Evolutionary conservation across 805 yeast species (phyloP).

Genomic region (Candida ficus): DNA sequence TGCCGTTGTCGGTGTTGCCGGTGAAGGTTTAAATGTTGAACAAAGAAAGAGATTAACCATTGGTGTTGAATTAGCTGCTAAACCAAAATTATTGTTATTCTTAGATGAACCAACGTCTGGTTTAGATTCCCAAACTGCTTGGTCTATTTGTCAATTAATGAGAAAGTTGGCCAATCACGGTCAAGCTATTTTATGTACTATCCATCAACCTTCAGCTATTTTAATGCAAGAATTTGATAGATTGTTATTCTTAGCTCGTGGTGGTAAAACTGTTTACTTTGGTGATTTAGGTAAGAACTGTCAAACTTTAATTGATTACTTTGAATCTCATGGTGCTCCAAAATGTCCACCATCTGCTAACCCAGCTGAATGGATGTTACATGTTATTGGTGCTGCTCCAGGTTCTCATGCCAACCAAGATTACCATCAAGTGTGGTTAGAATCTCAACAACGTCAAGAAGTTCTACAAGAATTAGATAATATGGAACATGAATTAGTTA

Average conservation of each 20-base stretch:
- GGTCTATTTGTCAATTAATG: slow-evolving; percentile 60
- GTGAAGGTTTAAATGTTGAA: slow-evolving; percentile 63
- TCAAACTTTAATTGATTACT: slow-evolving; percentile 53
- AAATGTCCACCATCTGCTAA: slow-evolving; percentile 66
- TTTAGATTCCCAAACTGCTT: slow-evolving; percentile 63
- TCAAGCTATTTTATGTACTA: slow-evolving; percentile 67
- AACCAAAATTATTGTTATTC: slow-evolving; percentile 54
- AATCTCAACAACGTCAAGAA: slow-evolving; percentile 55
- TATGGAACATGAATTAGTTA: slow-evolving; percentile 58
- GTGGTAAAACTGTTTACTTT: slow-evolving; percentile 73
- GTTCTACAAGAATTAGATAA: slow-evolving; percentile 54
- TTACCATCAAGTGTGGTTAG: slow-evolving; percentile 72
- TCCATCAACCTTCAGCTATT: slow-evolving; percentile 83
- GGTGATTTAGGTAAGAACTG: slow-evolving; percentile 67
- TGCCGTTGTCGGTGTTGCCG: slow-evolving; percentile 70
- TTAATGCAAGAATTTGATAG: slow-evolving; percentile 75
- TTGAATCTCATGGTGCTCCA: slow-evolving; percentile 60
- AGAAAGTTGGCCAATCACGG: slow-evolving; percentile 55
- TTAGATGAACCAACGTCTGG: slow-evolving; percentile 70
- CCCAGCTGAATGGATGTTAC: slow-evolving; percentile 93
- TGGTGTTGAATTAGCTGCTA: slow-evolving; percentile 65
- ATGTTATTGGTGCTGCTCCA: slow-evolving; percentile 79
- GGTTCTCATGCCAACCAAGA: slow-evolving; percentile 71
- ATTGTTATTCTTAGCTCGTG: slow-evolving; percentile 60
- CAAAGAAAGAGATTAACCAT: slow-evolving; percentile 62